Base-by-base conservation (phyloP, 148 eudicot species). In the Fallopia convolvulus region DNA sequence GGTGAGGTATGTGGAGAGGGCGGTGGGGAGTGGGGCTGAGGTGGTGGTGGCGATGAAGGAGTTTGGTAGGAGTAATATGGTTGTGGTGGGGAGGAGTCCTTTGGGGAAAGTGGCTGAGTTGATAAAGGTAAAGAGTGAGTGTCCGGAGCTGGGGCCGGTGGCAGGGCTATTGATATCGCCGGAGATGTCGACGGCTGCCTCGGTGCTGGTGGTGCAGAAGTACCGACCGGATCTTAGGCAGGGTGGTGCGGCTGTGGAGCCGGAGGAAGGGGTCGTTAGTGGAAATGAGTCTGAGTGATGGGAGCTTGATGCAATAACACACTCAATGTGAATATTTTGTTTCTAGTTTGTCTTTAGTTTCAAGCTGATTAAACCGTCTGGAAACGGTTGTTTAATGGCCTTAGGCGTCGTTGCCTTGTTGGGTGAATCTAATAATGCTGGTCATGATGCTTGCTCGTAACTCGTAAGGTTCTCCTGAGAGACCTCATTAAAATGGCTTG, bases 181-280 rank as follows among this genome's bases (percentile, higher is more conserved):
- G 0, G 91, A 88, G 7, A 82, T 89, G 75, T 79, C 82, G 2
- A 87, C 87, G 0, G 56, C 76, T 2, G 92, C 97, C 23, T 89
- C 97, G 0, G 92, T 92, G 33, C 76, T 92, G 74, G 91, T 92
- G 48, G 75, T 90, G 74, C 97, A 92, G 76, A 91, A 89, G 50
- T 90, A 84, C 75, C 81, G 77, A 10, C 74, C 79, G 8, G 82
- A 77, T 30, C 13, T 40, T n/a, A 40, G 58, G 53, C 83, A 23
- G 77, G 83, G 60, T 71, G 61, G 21, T 4, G 40, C 58, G 21
- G 49, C 72, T 4, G 6, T 81, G 9, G 83, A 79, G 53, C 78
- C 73, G 3, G 71, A 56, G 41, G 86, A 86, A 44, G 11, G 10
- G 53, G 86, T 78, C 12, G 47, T 70, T 60, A 80, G 81, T 55